Percentiles rank a stretch among this genome's conserved stretches.
These are phyloP conservation scores for Suhomyces anneliseae DNA, from an alignment of 1,139 yeast species.

Conservation along the genomic window DNA sequence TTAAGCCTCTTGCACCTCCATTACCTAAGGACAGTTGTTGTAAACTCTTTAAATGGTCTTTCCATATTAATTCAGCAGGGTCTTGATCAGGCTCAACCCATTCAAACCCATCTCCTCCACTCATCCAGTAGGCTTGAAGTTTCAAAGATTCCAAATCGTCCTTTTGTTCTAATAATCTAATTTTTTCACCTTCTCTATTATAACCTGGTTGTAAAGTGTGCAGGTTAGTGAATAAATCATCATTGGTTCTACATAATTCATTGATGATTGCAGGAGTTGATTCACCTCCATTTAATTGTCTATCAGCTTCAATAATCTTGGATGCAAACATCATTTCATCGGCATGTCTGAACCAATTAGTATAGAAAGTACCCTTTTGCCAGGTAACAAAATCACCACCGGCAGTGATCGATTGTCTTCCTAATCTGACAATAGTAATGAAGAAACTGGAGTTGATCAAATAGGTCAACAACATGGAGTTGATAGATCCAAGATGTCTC, in stretches of 20 bases:
- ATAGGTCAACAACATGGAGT: slow-evolving; percentile 65
- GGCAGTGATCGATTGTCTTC: slow-evolving; percentile 44
- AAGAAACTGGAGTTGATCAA: slow-evolving; percentile 61
- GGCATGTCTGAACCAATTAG: slow-evolving; percentile 64
- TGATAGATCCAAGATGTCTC: slow-evolving; percentile 51
- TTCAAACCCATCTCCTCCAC: slow-evolving; percentile 73
- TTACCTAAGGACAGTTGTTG: slow-evolving; percentile 19
- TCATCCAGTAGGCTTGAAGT: slow-evolving; percentile 75
- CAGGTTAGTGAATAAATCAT: slow-evolving; percentile 24
- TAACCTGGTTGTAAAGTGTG: slow-evolving; percentile 34
- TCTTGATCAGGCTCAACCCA: slow-evolving; percentile 84
- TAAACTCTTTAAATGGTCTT: slow-evolving; percentile 30
- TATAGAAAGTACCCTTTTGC: slow-evolving; percentile 66
- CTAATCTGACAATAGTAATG: slow-evolving; percentile 58
- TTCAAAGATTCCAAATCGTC: slow-evolving; percentile 54
- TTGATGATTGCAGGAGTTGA: slow-evolving; percentile 35
- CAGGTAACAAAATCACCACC: slow-evolving; percentile 63
- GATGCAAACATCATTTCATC: slow-evolving; percentile 71
- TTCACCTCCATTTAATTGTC: slow-evolving; percentile 45
- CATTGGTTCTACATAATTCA: slow-evolving; percentile 39
- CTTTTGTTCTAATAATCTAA: slow-evolving; percentile 40
- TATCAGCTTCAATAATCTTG: slow-evolving; percentile 65
- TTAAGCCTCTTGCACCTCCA: slow-evolving; percentile 13
- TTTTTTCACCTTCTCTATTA: slow-evolving; percentile 40
- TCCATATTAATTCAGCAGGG: slow-evolving; percentile 69